A percentile compares a stretch with the other conserved stretches of the same genome.
Evolutionary conservation across 306 rosid genomes (phyloP).

Genomic region (Canavalia gladiata): DNA sequence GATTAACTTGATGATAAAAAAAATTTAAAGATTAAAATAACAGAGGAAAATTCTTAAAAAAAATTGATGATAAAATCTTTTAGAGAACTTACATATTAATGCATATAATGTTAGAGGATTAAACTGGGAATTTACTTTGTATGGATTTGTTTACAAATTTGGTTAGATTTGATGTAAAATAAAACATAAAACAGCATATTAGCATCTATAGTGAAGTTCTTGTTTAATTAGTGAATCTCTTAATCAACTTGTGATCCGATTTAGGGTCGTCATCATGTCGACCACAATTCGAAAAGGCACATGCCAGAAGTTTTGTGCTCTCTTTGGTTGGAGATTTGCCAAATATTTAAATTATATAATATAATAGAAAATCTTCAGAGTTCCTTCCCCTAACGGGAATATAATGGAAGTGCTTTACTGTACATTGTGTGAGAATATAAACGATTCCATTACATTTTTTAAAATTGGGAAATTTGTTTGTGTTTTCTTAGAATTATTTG

Average conservation of each 20-base stretch:
- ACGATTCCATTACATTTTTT: slow-evolving; percentile 36
- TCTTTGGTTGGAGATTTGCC: background rate
- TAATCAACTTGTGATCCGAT: slow-evolving; percentile 36
- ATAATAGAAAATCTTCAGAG: background rate
- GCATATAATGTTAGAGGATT: too few species aligned
- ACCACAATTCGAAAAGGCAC: slow-evolving; percentile 32
- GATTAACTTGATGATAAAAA: too few species aligned
- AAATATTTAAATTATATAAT: background rate
- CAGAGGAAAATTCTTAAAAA: too few species aligned
- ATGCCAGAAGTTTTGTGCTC: background rate
- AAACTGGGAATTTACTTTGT: too few species aligned
- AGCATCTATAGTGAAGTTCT: slow-evolving; percentile 11
- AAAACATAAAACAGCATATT: background rate
- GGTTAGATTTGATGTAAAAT: slow-evolving; percentile 27
- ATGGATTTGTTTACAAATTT: too few species aligned
- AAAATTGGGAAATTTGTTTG: background rate
- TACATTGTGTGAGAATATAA: slow-evolving; percentile 24
- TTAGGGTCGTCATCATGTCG: slow-evolving; percentile 37
- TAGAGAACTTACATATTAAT: too few species aligned
- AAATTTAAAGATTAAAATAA: too few species aligned
- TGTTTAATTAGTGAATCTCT: slow-evolving; percentile 41
- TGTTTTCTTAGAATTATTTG: background rate
- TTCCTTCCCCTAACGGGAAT: background rate
- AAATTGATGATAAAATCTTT: too few species aligned
- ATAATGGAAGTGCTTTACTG: slow-evolving; percentile 41